A percentile compares a stretch with the other conserved stretches of the same genome.
Evolutionary conservation across 148 eudicot species (phyloP).

Genomic region (Camellia lanceoleosa): DNA sequence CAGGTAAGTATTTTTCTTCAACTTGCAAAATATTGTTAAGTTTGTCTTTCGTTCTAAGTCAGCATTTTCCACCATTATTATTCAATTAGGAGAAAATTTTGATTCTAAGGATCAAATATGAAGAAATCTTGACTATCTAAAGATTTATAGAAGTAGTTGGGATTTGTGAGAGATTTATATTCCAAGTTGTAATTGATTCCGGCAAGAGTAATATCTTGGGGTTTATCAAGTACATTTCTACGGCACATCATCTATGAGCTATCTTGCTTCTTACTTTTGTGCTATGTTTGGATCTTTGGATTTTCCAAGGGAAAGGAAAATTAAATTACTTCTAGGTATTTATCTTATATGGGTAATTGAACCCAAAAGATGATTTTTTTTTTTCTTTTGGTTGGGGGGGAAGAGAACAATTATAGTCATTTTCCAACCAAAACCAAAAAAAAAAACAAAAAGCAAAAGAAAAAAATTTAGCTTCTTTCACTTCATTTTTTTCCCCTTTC

Average conservation of each 20-base stretch:
- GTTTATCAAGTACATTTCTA: neutral
- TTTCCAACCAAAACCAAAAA: too few relatives aligned
- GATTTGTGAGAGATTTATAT: neutral
- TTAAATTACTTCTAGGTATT: too few relatives aligned
- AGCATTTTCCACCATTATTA: neutral
- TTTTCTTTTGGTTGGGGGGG: too few relatives aligned
- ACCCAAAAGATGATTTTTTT: too few relatives aligned
- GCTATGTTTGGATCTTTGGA: too few relatives aligned
- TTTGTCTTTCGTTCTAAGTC: neutral
- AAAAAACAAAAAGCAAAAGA: too few relatives aligned
- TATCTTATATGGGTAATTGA: too few relatives aligned
- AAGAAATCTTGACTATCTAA: neutral
- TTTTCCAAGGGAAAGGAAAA: too few relatives aligned
- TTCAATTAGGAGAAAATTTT: neutral
- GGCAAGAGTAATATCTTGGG: neutral
- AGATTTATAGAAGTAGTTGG: neutral
- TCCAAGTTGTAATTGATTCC: neutral
- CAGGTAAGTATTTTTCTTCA: conserved; percentile 44
- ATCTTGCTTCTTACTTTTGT: neutral
- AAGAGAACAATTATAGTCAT: too few relatives aligned
- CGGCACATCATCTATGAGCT: neutral
- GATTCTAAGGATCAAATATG: neutral
- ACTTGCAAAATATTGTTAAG: neutral
- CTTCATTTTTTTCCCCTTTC: too few relatives aligned
- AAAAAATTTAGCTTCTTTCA: too few relatives aligned